Evolutionary conservation across 495 filamentous ascomycete genomes (phyloP).

Genomic region (Xylaria venustula): DNA sequence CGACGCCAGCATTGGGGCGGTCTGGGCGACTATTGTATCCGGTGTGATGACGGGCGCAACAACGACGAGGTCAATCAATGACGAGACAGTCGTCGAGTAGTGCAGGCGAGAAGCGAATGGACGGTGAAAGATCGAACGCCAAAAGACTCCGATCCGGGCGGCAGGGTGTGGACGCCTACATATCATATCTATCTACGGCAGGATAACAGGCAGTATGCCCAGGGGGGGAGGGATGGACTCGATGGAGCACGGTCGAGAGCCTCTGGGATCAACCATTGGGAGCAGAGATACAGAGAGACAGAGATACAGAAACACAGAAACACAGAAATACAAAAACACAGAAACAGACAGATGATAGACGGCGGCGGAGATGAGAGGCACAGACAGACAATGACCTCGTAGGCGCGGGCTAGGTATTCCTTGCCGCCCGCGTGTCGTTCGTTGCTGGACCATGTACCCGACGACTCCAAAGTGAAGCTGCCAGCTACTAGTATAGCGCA

Average conservation of each 20-base stretch:
- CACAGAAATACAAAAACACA: too few species aligned
- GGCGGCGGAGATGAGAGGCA: too few species aligned
- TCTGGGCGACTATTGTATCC: background rate
- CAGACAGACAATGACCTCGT: too few species aligned
- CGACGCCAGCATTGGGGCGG: background rate
- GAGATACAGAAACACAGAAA: too few species aligned
- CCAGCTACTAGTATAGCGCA: slow-evolving; percentile 10
- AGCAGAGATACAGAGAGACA: background rate
- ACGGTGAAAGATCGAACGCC: slow-evolving; percentile 2
- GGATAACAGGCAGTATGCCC: too few species aligned
- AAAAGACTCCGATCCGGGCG: slow-evolving; percentile 3
- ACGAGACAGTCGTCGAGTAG: background rate
- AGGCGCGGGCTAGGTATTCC: background rate
- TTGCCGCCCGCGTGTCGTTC: slow-evolving; percentile 3
- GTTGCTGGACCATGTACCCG: background rate
- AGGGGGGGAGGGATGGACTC: slow-evolving; percentile 1
- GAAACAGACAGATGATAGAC: too few species aligned
- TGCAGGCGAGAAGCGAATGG: slow-evolving; percentile 8
- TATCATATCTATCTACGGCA: slow-evolving; percentile 1
- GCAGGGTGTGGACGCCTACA: slow-evolving; percentile 11
- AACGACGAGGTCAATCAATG: slow-evolving; percentile 3
- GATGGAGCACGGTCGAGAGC: background rate
- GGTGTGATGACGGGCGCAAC: slow-evolving; percentile 10
- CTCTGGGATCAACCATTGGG: background rate
- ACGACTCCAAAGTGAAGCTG: background rate